phyloP scores from a whole-genome alignment of 1,139 yeast species.

The Hansenula lynferdii region DNA sequence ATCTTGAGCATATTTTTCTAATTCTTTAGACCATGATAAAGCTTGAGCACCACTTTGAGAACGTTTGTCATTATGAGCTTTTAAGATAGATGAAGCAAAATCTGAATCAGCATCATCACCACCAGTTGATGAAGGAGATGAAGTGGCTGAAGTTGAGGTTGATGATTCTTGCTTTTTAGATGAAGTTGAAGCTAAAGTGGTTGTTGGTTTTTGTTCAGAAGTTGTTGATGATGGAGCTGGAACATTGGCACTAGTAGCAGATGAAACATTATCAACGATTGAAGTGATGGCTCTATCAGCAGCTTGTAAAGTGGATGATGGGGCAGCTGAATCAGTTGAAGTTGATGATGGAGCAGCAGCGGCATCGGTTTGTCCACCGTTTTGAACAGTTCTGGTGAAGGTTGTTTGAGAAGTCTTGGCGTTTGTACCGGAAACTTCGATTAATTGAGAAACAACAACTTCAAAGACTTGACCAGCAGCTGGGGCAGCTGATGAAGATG shows the following conservation, averaged over 20 bases:
- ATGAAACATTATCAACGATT: slow-evolving; percentile 7
- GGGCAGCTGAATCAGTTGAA: not conserved
- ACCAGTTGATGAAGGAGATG: slow-evolving; percentile 15
- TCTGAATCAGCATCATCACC: slow-evolving; percentile 18
- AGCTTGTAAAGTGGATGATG: slow-evolving; percentile 5
- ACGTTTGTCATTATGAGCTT: slow-evolving; percentile 66
- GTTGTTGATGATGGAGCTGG: slow-evolving; percentile 12
- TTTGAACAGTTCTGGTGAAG: slow-evolving; percentile 11
- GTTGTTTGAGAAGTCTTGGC: slow-evolving; percentile 18
- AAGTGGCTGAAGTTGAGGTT: slow-evolving; percentile 9
- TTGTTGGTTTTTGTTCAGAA: slow-evolving; percentile 10
- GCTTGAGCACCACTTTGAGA: slow-evolving; percentile 56
- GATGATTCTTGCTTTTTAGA: slow-evolving; percentile 8
- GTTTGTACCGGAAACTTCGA: slow-evolving; percentile 13
- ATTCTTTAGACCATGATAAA: slow-evolving; percentile 58
- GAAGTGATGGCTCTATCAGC: not conserved
- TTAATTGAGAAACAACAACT: slow-evolving; percentile 22
- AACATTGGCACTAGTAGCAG: slow-evolving; percentile 1
- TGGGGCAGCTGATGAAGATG: slow-evolving; percentile 11
- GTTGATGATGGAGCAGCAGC: not conserved
- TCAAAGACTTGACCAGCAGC: slow-evolving; percentile 19
- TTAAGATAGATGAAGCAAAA: slow-evolving; percentile 35
- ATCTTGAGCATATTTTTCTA: slow-evolving; percentile 63
- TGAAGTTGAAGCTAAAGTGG: slow-evolving; percentile 13
- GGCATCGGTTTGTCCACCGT: not conserved